phyloP scores from a whole-genome alignment of 352 stramenopile genomes.

The Phytophthora sp. region DNA sequence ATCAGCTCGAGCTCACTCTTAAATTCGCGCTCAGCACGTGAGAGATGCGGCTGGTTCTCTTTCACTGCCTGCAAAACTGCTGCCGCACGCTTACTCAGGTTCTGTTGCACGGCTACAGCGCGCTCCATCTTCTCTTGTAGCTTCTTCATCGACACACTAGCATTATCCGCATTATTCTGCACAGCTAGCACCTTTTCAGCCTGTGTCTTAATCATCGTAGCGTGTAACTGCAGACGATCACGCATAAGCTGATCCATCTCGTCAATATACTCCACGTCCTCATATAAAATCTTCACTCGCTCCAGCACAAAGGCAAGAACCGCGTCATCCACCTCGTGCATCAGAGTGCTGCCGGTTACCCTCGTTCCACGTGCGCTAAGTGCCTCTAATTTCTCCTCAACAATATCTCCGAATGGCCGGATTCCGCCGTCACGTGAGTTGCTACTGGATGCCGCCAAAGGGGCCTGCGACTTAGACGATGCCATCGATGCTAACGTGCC shows the following conservation, averaged over 20 bases:
- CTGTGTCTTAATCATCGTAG: conserved; percentile 67
- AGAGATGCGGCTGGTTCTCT: conserved; percentile 83
- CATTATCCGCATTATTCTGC: conserved; percentile 40
- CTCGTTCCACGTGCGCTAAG: conserved; percentile 63
- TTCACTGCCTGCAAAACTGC: conserved; percentile 80
- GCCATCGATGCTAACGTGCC: conserved; percentile 61
- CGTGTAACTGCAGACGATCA: conserved; percentile 60
- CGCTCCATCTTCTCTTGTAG: conserved; percentile 65
- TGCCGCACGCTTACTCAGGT: conserved; percentile 77
- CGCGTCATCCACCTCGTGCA: conserved; percentile 70
- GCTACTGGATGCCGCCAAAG: conserved; percentile 6
- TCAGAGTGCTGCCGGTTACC: conserved; percentile 66
- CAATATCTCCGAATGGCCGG: conserved; percentile 62
- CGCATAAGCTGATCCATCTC: conserved; percentile 72
- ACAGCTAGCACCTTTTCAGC: conserved; percentile 49
- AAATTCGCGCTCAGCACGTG: conserved; percentile 74
- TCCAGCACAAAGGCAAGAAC: conserved; percentile 80
- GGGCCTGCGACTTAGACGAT: conserved; percentile 36
- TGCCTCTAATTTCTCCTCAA: conserved; percentile 64
- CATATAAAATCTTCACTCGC: conserved; percentile 75
- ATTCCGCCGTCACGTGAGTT: conserved; percentile 36
- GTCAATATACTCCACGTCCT: conserved; percentile 81
- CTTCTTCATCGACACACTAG: conserved; percentile 43
- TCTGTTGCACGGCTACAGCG: conserved; percentile 71
- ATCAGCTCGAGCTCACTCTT: conserved; percentile 76